Base-by-base conservation (phyloP, 805 yeast species). In the Pachysolen tannophilus region DNA sequence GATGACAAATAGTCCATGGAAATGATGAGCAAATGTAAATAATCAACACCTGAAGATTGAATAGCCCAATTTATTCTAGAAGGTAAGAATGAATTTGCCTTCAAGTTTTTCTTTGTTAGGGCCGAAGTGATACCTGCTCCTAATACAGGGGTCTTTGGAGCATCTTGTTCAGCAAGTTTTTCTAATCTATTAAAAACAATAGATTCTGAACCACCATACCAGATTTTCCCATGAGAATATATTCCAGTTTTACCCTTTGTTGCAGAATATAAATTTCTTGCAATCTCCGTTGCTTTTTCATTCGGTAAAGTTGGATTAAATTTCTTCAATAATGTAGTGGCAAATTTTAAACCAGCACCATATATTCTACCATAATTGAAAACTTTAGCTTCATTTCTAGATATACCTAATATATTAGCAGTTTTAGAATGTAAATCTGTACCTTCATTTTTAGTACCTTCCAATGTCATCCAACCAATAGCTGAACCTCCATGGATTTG, bases 401-500 rank as follows among this genome's bases (percentile, higher is more conserved):
- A 75, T 34, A 94, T 88, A 0, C 95, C 95, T 52, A 92, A 59
- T 45, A 94, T 87, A 8, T 69, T 68, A 0, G 98, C 96, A 0
- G 97, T 92, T 45, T 83, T 87, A 0, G 97, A 86, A 53, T 92
- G 99, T 41, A 94, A 60, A 60, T 92, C 99, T 0, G 99, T 94
- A 4, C 92, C 94, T 36, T 82, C 90, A 38, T 63, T 67, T 58
- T 92, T 92, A 4, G 90, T 78, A 14, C 99, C 99, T 62, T 92
- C 99, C 37, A 92, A 66, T 2, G 97, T 88, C 99, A 92, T 94
- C 98, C 98, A 94, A 0, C 97, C 97, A 36, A 94, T 71, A 0
- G 97, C 95, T 0, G 97, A 86, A 10, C 94, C 94, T 5, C 98
- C 99, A 55, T 92, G 99, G 17, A 83, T 62, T 23, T 80, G 75